Percentiles rank a stretch among this genome's conserved stretches.
phyloP scores from a whole-genome alignment of 805 yeast genomes.

The Candida broadrunensis region DNA sequence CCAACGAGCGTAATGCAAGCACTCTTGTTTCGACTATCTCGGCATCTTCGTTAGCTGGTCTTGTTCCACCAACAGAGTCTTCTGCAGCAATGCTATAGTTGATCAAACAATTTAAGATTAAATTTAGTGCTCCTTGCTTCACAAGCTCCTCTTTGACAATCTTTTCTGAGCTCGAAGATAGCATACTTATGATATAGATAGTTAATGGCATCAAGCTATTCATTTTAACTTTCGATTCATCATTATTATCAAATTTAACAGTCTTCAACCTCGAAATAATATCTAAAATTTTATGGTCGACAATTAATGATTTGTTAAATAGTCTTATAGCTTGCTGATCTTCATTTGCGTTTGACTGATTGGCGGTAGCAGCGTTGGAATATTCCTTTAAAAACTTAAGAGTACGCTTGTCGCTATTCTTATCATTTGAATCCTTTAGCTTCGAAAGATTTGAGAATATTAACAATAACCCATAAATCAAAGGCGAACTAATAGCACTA shows the following conservation, averaged over 20 bases:
- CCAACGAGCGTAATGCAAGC: conserved; percentile 39
- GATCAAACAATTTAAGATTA: conserved; percentile 38
- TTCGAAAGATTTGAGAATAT: conserved; percentile 39
- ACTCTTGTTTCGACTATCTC: conserved; percentile 21
- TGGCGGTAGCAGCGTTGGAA: conserved; percentile 34
- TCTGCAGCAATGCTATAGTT: conserved; percentile 23
- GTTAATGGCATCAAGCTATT: conserved; percentile 17
- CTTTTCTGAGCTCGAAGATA: conserved; percentile 25
- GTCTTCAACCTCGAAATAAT: conserved; percentile 15
- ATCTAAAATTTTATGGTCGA: conserved; percentile 20
- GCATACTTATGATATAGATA: conserved; percentile 31
- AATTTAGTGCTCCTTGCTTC: conserved; percentile 44
- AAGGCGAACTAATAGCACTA: conserved; percentile 11
- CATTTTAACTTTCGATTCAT: conserved; percentile 5
- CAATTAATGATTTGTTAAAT: conserved; percentile 28
- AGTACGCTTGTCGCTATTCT: conserved; percentile 28
- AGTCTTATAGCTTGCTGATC: conserved; percentile 21
- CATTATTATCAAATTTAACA: conserved; percentile 4
- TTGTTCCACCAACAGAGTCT: conserved; percentile 10
- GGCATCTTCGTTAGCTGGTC: conserved; percentile 13
- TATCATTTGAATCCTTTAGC: conserved; percentile 19
- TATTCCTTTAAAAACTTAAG: conserved; percentile 22
- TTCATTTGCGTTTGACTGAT: conserved; percentile 14
- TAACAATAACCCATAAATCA: conserved; percentile 40
- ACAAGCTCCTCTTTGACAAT: conserved; percentile 33